phyloP scores from a whole-genome alignment of 139 green algal species.

The Nannochloris sp. region DNA sequence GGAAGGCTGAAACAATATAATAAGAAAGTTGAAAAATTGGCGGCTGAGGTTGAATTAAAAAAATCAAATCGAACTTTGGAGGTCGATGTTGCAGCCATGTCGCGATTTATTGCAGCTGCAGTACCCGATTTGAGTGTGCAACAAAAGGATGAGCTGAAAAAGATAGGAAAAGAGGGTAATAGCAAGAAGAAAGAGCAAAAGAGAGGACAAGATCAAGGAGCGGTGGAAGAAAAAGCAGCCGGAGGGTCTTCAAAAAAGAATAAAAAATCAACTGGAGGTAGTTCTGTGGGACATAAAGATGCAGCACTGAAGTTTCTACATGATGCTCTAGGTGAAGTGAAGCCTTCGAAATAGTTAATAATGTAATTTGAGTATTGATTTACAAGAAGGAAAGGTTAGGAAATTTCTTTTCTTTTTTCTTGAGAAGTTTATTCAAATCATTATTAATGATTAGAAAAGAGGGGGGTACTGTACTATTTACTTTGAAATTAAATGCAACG shows the following conservation, averaged over 20 bases:
- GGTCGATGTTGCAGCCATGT: conserved; percentile 44
- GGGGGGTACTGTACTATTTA: too few species aligned
- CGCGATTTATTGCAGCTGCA: conserved; percentile 51
- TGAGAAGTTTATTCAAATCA: not conserved
- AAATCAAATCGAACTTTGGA: conserved; percentile 5
- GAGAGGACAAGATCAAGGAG: not conserved
- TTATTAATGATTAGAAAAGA: too few species aligned
- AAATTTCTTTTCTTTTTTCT: not conserved
- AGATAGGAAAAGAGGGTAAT: not conserved
- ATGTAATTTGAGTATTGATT: too few species aligned
- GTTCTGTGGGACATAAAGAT: not conserved
- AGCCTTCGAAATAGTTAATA: not conserved
- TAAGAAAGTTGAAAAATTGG: conserved; percentile 41
- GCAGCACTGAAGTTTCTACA: not conserved
- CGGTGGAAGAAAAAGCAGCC: not conserved
- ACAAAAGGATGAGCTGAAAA: conserved; percentile 26
- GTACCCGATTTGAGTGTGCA: conserved; percentile 39
- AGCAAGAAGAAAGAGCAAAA: not conserved
- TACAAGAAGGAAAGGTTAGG: too few species aligned
- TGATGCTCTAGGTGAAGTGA: not conserved
- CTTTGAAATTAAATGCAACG: too few species aligned
- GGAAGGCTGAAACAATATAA: conserved; percentile 38
- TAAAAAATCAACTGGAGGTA: not conserved
- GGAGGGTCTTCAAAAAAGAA: not conserved
- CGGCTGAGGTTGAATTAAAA: conserved; percentile 13